Conservation (phyloP, 2,329 filamentous ascomycete genomes). For the Microascus cirrosus region DNA sequence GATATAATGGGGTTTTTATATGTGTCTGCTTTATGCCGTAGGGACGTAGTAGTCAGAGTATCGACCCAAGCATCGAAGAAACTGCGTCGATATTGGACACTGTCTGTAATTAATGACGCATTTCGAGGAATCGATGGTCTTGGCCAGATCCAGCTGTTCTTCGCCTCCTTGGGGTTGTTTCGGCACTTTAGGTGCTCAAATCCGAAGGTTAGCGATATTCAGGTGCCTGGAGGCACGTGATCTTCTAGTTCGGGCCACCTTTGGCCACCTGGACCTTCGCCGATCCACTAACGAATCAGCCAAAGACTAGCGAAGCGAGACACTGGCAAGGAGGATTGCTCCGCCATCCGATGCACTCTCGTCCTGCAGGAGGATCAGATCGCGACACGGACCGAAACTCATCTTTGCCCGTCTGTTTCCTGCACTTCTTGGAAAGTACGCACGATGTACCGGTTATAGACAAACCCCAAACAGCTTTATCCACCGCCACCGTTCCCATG, state of each 20-base stretch:
- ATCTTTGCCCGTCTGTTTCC: background rate
- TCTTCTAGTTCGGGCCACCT: background rate
- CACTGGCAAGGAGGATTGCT: background rate
- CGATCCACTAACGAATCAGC: background rate
- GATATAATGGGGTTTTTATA: too few species aligned
- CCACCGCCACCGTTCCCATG: constrained; percentile 1
- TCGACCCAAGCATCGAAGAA: too few species aligned
- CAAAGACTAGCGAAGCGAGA: background rate
- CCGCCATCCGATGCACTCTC: background rate
- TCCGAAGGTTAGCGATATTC: background rate
- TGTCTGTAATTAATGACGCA: too few species aligned
- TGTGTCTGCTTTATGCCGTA: too few species aligned
- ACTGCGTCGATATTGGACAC: too few species aligned
- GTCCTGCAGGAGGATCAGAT: background rate
- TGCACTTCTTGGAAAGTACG: background rate
- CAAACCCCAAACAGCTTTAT: background rate
- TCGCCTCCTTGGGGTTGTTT: too few species aligned
- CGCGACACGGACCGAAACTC: background rate
- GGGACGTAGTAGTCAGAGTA: too few species aligned
- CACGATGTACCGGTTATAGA: background rate
- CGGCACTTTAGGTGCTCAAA: too few species aligned
- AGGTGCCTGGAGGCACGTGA: background rate
- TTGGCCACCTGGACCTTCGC: background rate
- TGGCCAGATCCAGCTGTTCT: too few species aligned
- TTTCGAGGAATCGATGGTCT: too few species aligned